These are phyloP conservation scores for Tuber magnatum DNA, from an alignment of 495 filamentous ascomycete genomes.

Conservation along the genomic window DNA sequence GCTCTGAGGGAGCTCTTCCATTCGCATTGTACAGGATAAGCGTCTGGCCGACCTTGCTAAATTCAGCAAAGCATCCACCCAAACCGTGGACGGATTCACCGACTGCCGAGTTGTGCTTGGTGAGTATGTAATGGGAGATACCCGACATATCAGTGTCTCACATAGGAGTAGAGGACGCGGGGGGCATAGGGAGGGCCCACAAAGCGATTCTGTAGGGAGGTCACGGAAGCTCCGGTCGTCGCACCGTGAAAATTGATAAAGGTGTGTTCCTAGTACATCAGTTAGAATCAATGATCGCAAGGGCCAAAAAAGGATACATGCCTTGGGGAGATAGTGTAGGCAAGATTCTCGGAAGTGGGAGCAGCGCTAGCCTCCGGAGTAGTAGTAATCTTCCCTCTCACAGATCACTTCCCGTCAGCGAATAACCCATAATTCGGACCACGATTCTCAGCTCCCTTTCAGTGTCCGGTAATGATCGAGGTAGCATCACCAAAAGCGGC, in stretches of 20 bases:
- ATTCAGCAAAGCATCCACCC: slow-evolving; percentile 63
- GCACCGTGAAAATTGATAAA: slow-evolving; percentile 53
- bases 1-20: slow-evolving; percentile 61
- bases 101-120: slow-evolving; percentile 56
- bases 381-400: too few species aligned
- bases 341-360: slow-evolving; percentile 51
- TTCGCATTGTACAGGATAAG: slow-evolving; percentile 66
- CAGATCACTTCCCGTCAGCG: too few species aligned
- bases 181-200: slow-evolving; percentile 55
- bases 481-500: slow-evolving; percentile 56
- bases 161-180: slow-evolving; percentile 47
- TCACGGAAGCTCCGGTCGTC: slow-evolving; percentile 49
- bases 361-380: slow-evolving; percentile 49
- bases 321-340: slow-evolving; percentile 49
- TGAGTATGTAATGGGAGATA: slow-evolving; percentile 56
- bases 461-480: slow-evolving; percentile 59
- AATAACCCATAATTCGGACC: slow-evolving; percentile 61
- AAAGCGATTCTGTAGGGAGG: slow-evolving; percentile 55
- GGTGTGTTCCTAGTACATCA: slow-evolving; percentile 44
- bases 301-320: not conserved
- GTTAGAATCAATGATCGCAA: not conserved
- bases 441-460: slow-evolving; percentile 51
- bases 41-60: slow-evolving; percentile 62
- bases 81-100: slow-evolving; percentile 64
- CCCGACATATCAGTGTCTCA: slow-evolving; percentile 51